A percentile compares a stretch with the other conserved stretches of the same genome.
Evolutionary conservation across 108 stramenopile genomes (phyloP).

Genomic region (Conticribra weissflogii): DNA sequence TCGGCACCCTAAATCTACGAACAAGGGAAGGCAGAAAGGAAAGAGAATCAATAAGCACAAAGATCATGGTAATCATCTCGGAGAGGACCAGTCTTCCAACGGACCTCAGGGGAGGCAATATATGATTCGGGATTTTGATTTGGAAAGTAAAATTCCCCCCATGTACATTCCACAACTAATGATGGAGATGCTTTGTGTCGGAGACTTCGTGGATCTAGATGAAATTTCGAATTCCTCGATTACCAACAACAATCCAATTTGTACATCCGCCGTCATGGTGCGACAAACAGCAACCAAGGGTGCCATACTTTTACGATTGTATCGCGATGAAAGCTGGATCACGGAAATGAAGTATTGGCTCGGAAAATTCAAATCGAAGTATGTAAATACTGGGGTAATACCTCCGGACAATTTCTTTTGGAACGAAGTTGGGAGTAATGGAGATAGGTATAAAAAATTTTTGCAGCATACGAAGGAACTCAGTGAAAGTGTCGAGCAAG

Average conservation of each 20-base stretch:
- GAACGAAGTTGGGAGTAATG: conserved; percentile 26
- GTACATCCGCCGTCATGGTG: conserved; percentile 81
- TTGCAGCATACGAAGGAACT: conserved; percentile 50
- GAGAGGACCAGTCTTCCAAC: conserved; percentile 1
- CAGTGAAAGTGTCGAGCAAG: conserved; percentile 48
- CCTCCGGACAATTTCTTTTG: conserved; percentile 80
- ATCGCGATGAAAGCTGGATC: conserved; percentile 83
- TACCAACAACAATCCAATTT: conserved; percentile 28
- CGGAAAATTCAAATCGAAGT: conserved; percentile 60
- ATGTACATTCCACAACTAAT: conserved; percentile 83
- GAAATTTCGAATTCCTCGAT: neutral
- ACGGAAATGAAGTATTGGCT: conserved; percentile 83
- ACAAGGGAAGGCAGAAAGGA: conserved; percentile 9
- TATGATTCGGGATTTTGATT: conserved; percentile 39
- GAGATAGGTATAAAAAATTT: conserved; percentile 50
- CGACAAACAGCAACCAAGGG: conserved; percentile 84
- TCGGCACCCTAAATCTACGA: conserved; percentile 1
- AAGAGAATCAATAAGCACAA: conserved; percentile 12
- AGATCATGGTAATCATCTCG: conserved; percentile 14
- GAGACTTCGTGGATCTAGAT: conserved; percentile 41
- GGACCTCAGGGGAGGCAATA: conserved; percentile 1
- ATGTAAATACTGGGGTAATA: conserved; percentile 51
- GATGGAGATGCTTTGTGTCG: conserved; percentile 88
- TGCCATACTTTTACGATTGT: conserved; percentile 72
- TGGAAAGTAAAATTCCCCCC: conserved; percentile 53